Conservation (phyloP, 257 asterid species). For the Solanum clarkiae region DNA sequence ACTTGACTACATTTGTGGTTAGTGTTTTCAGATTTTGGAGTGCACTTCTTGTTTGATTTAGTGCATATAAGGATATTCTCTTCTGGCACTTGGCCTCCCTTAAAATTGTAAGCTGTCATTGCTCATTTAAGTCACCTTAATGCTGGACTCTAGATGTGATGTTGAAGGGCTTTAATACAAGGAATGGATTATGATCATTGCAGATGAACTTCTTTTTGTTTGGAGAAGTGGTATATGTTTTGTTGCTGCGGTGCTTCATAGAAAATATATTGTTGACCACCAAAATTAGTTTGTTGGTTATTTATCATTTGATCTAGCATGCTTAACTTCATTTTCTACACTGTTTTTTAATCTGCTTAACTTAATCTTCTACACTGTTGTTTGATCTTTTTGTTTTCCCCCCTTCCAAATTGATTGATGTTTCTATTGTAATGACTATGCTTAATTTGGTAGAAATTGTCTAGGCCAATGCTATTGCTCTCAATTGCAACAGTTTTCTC, state of each 20-base stretch:
- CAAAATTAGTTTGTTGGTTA: neutral
- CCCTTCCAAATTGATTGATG: neutral
- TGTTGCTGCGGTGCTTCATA: neutral
- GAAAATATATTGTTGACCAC: neutral
- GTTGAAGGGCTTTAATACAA: neutral
- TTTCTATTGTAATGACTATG: neutral
- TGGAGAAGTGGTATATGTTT: neutral
- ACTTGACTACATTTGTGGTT: neutral
- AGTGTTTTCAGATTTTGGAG: neutral
- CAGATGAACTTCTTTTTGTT: neutral
- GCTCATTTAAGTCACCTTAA: neutral
- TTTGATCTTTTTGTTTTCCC: neutral
- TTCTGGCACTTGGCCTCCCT: neutral
- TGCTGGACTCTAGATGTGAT: neutral
- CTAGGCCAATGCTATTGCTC: slow-evolving; percentile 35
- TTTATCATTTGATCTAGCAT: neutral
- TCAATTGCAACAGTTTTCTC: slow-evolving; percentile 33
- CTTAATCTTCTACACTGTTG: neutral
- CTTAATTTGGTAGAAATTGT: slow-evolving; percentile 22
- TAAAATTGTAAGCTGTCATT: neutral
- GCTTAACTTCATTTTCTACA: neutral
- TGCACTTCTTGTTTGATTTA: neutral
- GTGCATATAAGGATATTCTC: neutral
- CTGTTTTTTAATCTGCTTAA: neutral
- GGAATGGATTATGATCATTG: neutral